A percentile compares a stretch with the other conserved stretches of the same genome.
phyloP scores from a whole-genome alignment of 768 basidiomycete genomes.

The Russula ochroleuca region DNA sequence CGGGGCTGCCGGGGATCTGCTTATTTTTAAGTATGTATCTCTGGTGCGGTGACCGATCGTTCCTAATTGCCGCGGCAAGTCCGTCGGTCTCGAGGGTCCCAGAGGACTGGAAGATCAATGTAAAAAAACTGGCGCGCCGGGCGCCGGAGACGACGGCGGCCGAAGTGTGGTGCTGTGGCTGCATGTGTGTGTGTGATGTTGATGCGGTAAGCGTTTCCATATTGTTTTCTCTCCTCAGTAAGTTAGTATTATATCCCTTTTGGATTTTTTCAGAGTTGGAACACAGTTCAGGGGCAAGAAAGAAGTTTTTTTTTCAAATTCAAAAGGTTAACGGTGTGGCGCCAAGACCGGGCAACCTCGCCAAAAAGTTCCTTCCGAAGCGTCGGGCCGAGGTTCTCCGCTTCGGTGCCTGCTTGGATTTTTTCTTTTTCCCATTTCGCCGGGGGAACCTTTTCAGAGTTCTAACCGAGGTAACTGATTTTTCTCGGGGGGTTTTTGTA shows the following conservation, averaged over 20 bases:
- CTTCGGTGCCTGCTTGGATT: conserved; percentile 25
- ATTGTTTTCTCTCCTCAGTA: background rate
- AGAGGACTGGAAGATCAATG: background rate
- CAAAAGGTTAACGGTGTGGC: conserved; percentile 20
- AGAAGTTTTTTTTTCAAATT: conserved; percentile 10
- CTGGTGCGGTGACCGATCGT: conserved; percentile 23
- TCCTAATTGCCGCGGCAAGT: conserved; percentile 28
- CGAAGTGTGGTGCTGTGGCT: background rate
- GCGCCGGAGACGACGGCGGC: conserved; percentile 14
- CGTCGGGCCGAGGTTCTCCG: conserved; percentile 23
- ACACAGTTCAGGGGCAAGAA: background rate
- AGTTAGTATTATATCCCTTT: background rate
- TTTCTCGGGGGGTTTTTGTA: conserved; percentile 1
- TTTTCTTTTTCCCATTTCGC: conserved; percentile 3
- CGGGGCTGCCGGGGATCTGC: conserved; percentile 22
- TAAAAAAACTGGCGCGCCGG: background rate
- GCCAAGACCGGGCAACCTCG: conserved; percentile 22
- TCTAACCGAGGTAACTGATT: conserved; percentile 19
- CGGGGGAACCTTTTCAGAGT: conserved; percentile 11
- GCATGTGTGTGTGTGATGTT: background rate
- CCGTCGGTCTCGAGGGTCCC: conserved; percentile 24
- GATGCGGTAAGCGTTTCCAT: background rate
- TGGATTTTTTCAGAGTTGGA: conserved; percentile 2
- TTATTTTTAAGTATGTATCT: conserved; percentile 22
- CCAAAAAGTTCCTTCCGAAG: conserved; percentile 20